Conservation (phyloP, 805 yeast genomes). For the Cyberlindnera xylosilytica region DNA sequence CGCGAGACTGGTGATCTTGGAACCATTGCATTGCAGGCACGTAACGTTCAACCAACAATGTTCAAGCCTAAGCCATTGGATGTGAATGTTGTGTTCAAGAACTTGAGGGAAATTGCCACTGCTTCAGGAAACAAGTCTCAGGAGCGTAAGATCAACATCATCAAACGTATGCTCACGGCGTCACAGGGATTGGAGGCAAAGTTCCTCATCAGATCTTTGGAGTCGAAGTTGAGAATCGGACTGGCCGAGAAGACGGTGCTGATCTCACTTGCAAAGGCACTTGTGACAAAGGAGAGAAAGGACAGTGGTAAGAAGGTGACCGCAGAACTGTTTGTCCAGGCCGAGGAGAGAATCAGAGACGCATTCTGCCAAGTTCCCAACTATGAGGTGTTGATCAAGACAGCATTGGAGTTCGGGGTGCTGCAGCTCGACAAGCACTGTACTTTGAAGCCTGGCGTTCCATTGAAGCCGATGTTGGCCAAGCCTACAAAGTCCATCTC, state of each 20-base stretch:
- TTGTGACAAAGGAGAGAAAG: constrained; percentile 56
- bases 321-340: constrained; percentile 48
- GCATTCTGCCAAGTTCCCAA: constrained; percentile 91
- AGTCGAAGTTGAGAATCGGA: constrained; percentile 90
- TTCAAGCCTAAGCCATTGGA: constrained; percentile 84
- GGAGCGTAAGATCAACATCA: constrained; percentile 67
- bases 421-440: constrained; percentile 62
- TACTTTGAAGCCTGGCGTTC: constrained; percentile 85
- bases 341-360: constrained; percentile 78
- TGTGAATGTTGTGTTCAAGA: constrained; percentile 67
- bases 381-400: constrained; percentile 71
- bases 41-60: constrained; percentile 88
- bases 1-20: constrained; percentile 89
- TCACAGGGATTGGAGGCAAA: constrained; percentile 88
- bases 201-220: constrained; percentile 82
- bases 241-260: constrained; percentile 92
- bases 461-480: constrained; percentile 96
- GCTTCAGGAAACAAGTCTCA: constrained; percentile 82
- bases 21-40: constrained; percentile 76
- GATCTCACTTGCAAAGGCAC: constrained; percentile 79
- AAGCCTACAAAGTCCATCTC: constrained; percentile 92
- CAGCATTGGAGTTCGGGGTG: constrained; percentile 67
- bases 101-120: constrained; percentile 72
- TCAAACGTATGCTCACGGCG: constrained; percentile 80
- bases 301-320: constrained; percentile 25